Evolutionary conservation across 345 rosid genomes (phyloP), one percentile per base, ranked within the genome.

Genomic region (Garcia nutans): DNA sequence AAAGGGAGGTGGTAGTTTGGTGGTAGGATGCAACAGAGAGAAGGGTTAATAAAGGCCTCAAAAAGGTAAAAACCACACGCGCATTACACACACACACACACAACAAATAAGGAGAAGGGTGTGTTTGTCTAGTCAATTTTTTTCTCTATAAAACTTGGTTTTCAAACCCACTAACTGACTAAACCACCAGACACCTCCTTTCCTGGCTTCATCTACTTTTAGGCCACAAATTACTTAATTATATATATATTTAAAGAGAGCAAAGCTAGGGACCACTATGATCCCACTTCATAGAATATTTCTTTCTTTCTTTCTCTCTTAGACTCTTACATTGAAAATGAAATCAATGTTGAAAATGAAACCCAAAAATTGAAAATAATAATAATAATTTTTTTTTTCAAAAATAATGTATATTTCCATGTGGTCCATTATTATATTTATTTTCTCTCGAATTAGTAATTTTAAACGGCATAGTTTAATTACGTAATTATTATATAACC

Each of bases 131-230:
- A 2, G 73, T 76, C 73, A 76, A 75, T 76, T 76, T 45, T 45
- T 47, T 8, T 11, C 50, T 47, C 50, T 1, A 47, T 24, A 68
- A 13, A 55, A 68, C 73, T 76, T 76, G 42, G 77, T 55, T 65
- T 74, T 74, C 71, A 54, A 23, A 8, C 57, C 57, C 67, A 58
- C 74, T 59, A 69, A 76, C 78, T 66, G 23, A 50, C 44, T 19
- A 74, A 45, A 73, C 59, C 47, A 73, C 65, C 56, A 60, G 10
- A 47, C 58, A 47, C 59, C 5, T 10, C 72, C 72, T 26, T 45
- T 24, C 71, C 44, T 5, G 10, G 4, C 19, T 7, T 1, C 10
- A 1, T 49, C 37, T 13, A 22, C 57, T 68, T 49, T 24, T 7
- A 1, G 2, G 10, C 71, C 42, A 15, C 57, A 68, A 49, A 68